Conservation (phyloP, 2,329 filamentous ascomycete species). For the Colletotrichum gigasporum region DNA sequence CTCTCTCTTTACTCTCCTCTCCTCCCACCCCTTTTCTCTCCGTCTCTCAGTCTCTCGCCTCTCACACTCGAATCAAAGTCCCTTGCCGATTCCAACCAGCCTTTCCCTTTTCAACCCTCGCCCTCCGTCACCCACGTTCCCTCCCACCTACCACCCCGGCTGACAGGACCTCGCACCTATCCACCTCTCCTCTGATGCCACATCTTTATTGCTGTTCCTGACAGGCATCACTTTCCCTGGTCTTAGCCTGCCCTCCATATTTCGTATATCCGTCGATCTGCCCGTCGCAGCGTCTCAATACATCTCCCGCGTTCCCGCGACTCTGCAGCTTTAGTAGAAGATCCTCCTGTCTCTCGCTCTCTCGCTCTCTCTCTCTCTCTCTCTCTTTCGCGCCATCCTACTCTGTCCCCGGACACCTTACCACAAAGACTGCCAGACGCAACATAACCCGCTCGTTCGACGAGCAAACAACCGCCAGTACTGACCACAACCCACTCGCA, state of each 20-base stretch:
- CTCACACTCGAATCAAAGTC: conserved; percentile 5
- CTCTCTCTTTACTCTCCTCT: not conserved
- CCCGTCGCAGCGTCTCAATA: conserved; percentile 1
- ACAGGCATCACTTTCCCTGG: conserved; percentile 24
- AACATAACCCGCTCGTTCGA: not conserved
- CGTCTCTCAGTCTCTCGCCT: not conserved
- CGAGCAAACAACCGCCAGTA: not conserved
- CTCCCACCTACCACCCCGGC: not conserved
- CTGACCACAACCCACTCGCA: conserved; percentile 23
- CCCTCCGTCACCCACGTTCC: conserved; percentile 27
- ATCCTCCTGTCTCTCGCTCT: not conserved
- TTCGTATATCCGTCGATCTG: conserved; percentile 24
- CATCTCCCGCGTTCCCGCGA: conserved; percentile 6
- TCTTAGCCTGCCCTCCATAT: conserved; percentile 25
- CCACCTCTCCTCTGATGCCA: conserved; percentile 27
- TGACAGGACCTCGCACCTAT: not conserved
- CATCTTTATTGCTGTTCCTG: conserved; percentile 25
- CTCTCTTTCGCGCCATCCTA: not conserved
- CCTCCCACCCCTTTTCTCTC: not conserved
- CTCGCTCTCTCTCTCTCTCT: not conserved
- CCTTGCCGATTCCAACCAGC: conserved; percentile 4
- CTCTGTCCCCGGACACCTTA: not conserved
- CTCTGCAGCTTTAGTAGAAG: conserved; percentile 23
- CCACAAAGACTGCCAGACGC: not conserved
- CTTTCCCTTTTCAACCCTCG: conserved; percentile 28